Evolutionary conservation across 768 basidiomycete genomes (phyloP).

Genomic region (Tephrocybe sp.): DNA sequence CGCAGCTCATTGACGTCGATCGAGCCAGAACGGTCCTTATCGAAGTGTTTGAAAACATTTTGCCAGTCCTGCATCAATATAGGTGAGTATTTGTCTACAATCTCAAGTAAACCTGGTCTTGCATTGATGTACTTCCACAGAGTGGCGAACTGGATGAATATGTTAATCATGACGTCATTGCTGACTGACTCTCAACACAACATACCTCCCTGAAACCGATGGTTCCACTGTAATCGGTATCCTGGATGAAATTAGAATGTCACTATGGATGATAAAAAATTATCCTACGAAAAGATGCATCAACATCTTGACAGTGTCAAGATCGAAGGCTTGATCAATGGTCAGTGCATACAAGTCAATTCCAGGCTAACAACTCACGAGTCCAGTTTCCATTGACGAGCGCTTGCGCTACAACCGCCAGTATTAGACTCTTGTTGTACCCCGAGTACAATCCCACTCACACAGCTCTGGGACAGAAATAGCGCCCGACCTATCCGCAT

Average conservation of each 20-base stretch:
- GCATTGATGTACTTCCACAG: constrained; percentile 84
- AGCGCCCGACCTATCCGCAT: constrained; percentile 64
- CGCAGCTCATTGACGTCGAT: constrained; percentile 72
- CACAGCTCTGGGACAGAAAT: constrained; percentile 69
- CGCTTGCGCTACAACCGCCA: constrained; percentile 36
- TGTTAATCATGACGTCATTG: constrained; percentile 14
- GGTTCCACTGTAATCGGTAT: constrained; percentile 73
- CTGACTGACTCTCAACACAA: neutral
- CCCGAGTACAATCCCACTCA: constrained; percentile 36
- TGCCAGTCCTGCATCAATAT: constrained; percentile 65
- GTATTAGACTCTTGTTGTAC: too few relatives aligned
- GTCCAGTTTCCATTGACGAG: constrained; percentile 70
- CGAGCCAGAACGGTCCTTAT: constrained; percentile 78
- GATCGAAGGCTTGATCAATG: constrained; percentile 64
- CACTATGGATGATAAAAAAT: neutral
- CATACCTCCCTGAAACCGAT: constrained; percentile 78
- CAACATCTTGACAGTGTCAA: constrained; percentile 83
- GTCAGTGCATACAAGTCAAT: neutral
- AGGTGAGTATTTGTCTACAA: neutral
- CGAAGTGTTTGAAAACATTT: constrained; percentile 80
- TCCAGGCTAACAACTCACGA: constrained; percentile 46
- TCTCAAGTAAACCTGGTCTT: neutral
- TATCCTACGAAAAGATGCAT: constrained; percentile 75
- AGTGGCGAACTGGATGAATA: constrained; percentile 56
- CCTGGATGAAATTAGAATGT: constrained; percentile 30